phyloP scores from a whole-genome alignment of 2,329 filamentous ascomycete genomes.

The Botrytis squamosa region DNA sequence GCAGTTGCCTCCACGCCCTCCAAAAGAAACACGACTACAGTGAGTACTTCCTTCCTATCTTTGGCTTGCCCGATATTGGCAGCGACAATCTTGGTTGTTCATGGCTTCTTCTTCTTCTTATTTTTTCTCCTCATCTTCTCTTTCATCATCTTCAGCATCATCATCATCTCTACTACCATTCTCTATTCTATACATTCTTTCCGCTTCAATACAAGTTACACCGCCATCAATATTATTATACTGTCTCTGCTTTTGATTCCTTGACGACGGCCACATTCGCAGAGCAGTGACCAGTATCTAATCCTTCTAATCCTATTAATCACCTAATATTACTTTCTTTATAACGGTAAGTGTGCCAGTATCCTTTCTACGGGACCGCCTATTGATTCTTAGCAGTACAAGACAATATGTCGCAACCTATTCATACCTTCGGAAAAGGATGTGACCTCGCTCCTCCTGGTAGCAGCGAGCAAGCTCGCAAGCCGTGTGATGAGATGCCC shows the following conservation, averaged over 20 bases:
- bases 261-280: conserved; percentile 24
- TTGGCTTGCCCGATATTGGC: conserved; percentile 10
- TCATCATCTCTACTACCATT: conserved; percentile 9
- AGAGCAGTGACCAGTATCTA: conserved; percentile 25
- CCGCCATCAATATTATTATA: conserved; percentile 18
- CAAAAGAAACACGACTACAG: conserved; percentile 12
- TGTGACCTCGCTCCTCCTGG: conserved; percentile 33
- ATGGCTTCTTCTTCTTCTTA: conserved; percentile 15
- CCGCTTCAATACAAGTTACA: conserved; percentile 2
- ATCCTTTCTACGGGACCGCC: background rate
- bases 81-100: conserved; percentile 19
- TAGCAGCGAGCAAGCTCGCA: background rate
- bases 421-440: conserved; percentile 38
- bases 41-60: conserved; percentile 18
- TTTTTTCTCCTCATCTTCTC: background rate
- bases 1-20: conserved; percentile 23
- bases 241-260: conserved; percentile 1
- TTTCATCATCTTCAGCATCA: background rate
- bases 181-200: conserved; percentile 19
- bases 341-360: conserved; percentile 13
- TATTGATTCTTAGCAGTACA: conserved; percentile 15
- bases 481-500: conserved; percentile 49
- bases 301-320: conserved; percentile 15
- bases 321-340: conserved; percentile 2
- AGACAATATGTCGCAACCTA: conserved; percentile 34